Evolutionary conservation across 805 yeast genomes (phyloP).

Genomic region (Myxozyma nipponensis): DNA sequence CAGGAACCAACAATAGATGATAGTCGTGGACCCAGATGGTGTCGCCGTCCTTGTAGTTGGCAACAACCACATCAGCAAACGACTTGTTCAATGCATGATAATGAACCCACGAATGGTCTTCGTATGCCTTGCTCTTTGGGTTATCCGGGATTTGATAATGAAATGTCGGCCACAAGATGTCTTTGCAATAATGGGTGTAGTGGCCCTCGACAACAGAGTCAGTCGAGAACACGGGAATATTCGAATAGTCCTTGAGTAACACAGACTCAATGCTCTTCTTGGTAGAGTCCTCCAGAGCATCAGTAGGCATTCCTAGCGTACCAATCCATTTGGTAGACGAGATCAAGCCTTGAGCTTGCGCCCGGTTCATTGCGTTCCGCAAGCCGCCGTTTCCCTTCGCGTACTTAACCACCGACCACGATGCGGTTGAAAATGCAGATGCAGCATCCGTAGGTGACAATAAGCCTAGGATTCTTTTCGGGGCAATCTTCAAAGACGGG

Average conservation of each 20-base stretch:
- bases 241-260: slow-evolving; percentile 9
- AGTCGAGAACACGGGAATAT: slow-evolving; percentile 60
- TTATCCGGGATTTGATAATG: slow-evolving; percentile 93
- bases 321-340: slow-evolving; percentile 70
- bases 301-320: slow-evolving; percentile 88
- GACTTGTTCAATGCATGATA: slow-evolving; percentile 71
- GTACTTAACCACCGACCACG: slow-evolving; percentile 70
- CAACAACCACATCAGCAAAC: slow-evolving; percentile 72
- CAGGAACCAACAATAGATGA: slow-evolving; percentile 81
- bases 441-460: slow-evolving; percentile 11
- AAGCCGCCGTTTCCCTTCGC: slow-evolving; percentile 83
- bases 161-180: slow-evolving; percentile 93
- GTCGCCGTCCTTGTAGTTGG: slow-evolving; percentile 64
- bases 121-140: slow-evolving; percentile 89
- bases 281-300: slow-evolving; percentile 60
- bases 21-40: slow-evolving; percentile 92
- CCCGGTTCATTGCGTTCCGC: slow-evolving; percentile 72
- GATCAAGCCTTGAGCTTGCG: slow-evolving; percentile 39
- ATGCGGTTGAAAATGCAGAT: slow-evolving; percentile 31
- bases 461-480: slow-evolving; percentile 3
- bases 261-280: slow-evolving; percentile 50
- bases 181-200: slow-evolving; percentile 87
- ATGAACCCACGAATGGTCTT: slow-evolving; percentile 90
- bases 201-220: slow-evolving; percentile 87
- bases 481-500: slow-evolving; percentile 16